Evolutionary conservation across 2,329 filamentous ascomycete species (phyloP).

Genomic region (Sporothrix globosa): DNA sequence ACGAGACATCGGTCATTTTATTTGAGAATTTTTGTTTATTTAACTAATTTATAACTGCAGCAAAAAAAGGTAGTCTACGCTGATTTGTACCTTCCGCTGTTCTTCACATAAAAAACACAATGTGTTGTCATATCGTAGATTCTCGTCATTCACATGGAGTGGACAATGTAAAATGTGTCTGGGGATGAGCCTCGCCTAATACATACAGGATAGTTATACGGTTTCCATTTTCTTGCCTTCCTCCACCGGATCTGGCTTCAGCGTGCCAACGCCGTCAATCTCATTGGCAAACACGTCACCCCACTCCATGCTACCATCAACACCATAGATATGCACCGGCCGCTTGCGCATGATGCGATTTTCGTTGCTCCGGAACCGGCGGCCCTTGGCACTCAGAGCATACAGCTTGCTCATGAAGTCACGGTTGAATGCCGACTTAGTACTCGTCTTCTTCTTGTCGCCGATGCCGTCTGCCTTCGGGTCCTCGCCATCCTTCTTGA

Average conservation of each 20-base stretch:
- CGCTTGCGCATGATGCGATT: conserved; percentile 52
- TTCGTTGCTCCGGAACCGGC: conserved; percentile 42
- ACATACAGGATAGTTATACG: not conserved
- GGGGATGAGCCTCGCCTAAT: not conserved
- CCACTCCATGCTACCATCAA: conserved; percentile 43
- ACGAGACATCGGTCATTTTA: too few species aligned
- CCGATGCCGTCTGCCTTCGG: not conserved
- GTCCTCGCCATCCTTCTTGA: not conserved
- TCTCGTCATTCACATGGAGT: not conserved
- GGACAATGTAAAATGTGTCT: not conserved
- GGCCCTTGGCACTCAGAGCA: conserved; percentile 34
- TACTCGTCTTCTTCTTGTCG: not conserved
- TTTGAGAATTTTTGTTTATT: too few species aligned
- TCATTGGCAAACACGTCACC: conserved; percentile 44
- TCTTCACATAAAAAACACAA: too few species aligned
- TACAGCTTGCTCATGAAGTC: conserved; percentile 34
- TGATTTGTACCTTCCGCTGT: too few species aligned
- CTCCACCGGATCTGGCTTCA: conserved; percentile 17
- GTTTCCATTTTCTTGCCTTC: not conserved
- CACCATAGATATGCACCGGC: conserved; percentile 54
- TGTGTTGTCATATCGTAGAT: not conserved
- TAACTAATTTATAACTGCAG: too few species aligned
- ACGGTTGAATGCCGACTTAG: conserved; percentile 31
- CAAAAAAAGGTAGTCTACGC: too few species aligned
- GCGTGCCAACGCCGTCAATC: not conserved